These are phyloP conservation scores for Suillus clintonianus DNA, from an alignment of 768 basidiomycete species.

Conservation along the genomic window DNA sequence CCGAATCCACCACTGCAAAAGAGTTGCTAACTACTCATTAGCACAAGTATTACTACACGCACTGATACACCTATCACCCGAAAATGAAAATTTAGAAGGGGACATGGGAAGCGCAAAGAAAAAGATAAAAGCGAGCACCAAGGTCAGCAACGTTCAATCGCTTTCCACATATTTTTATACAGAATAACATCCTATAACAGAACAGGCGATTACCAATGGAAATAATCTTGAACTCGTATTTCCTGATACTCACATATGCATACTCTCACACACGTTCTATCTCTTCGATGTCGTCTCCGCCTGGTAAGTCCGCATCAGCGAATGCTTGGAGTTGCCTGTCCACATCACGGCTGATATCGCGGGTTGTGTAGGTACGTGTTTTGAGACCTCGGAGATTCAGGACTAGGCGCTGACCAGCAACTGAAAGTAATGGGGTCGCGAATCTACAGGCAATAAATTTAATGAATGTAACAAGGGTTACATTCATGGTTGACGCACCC, in stretches of 20 bases:
- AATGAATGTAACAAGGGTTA: neutral
- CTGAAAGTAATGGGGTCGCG: slow-evolving; percentile 13
- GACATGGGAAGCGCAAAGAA: neutral
- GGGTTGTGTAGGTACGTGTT: neutral
- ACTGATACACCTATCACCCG: too few species aligned
- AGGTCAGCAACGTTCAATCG: neutral
- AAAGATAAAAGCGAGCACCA: neutral
- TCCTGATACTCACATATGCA: neutral
- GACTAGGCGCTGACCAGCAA: slow-evolving; percentile 19
- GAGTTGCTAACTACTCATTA: too few species aligned
- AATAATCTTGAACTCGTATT: neutral
- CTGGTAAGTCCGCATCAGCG: neutral
- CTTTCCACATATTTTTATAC: neutral
- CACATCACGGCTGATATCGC: slow-evolving; percentile 18
- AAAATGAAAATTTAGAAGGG: neutral
- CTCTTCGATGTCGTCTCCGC: too few species aligned
- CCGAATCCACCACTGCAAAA: too few species aligned
- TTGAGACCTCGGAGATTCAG: slow-evolving; percentile 16
- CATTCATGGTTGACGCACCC: neutral
- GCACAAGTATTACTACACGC: too few species aligned
- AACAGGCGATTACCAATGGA: neutral
- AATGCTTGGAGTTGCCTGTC: slow-evolving; percentile 18
- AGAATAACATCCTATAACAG: neutral
- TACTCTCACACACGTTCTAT: neutral
- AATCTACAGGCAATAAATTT: slow-evolving; percentile 8